Conservation (phyloP, 2,329 filamentous ascomycete genomes). For the Corynespora cassiicola region DNA sequence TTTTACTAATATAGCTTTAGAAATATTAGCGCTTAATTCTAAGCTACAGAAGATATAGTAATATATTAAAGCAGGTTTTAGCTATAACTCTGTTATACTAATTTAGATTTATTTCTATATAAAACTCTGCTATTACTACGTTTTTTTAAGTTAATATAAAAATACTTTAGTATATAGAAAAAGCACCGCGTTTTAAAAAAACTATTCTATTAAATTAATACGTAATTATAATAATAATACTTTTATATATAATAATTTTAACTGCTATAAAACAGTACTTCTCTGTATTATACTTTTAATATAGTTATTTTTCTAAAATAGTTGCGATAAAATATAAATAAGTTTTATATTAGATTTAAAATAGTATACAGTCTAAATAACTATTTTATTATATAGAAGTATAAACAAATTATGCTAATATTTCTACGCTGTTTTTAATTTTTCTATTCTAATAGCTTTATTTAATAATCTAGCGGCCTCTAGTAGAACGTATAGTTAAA, state of each 20-base stretch:
- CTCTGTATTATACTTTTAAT: not conserved
- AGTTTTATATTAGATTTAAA: slow-evolving; percentile 2
- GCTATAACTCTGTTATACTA: slow-evolving; percentile 1
- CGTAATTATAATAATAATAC: not conserved
- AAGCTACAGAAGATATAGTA: slow-evolving; percentile 4
- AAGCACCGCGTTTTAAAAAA: slow-evolving; percentile 2
- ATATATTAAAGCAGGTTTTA: slow-evolving; percentile 2
- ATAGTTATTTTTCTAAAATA: not conserved
- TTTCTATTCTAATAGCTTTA: slow-evolving; percentile 2
- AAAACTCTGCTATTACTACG: slow-evolving; percentile 2
- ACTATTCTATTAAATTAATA: slow-evolving; percentile 1
- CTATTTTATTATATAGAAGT: slow-evolving; percentile 2
- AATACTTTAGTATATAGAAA: slow-evolving; percentile 1
- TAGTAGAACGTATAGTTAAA: slow-evolving; percentile 1
- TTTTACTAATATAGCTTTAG: slow-evolving; percentile 2
- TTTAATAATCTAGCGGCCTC: not conserved
- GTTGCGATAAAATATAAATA: slow-evolving; percentile 5
- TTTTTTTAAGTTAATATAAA: slow-evolving; percentile 1
- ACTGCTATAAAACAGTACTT: not conserved
- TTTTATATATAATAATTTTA: not conserved
- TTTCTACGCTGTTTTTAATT: slow-evolving; percentile 2
- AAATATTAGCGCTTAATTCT: slow-evolving; percentile 1
- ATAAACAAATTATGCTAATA: slow-evolving; percentile 3
- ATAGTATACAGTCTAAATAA: slow-evolving; percentile 3
- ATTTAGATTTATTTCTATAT: slow-evolving; percentile 1